phyloP scores from a whole-genome alignment of 139 green algal genomes.

The Yamagishiella unicocca region DNA sequence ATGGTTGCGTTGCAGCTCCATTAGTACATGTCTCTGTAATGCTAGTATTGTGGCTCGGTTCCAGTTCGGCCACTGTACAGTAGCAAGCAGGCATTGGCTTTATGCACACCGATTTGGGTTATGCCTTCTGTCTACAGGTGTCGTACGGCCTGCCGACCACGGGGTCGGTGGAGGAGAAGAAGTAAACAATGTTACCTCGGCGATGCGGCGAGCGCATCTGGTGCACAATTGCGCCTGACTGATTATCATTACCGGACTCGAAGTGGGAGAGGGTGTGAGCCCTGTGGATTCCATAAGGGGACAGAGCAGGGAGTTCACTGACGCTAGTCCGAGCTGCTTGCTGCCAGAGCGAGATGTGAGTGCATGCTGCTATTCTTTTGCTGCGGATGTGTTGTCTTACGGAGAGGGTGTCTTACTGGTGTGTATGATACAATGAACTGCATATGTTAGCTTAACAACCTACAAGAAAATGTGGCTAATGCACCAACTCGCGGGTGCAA shows the following conservation, averaged over 20 bases:
- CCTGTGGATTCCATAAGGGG: too few species aligned
- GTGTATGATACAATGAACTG: background rate
- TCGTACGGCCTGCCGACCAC: conserved; percentile 65
- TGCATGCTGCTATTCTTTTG: conserved; percentile 19
- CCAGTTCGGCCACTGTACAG: too few species aligned
- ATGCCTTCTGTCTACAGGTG: conserved; percentile 27
- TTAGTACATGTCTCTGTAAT: too few species aligned
- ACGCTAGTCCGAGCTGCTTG: background rate
- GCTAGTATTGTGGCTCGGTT: too few species aligned
- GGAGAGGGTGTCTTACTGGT: too few species aligned
- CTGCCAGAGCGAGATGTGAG: background rate
- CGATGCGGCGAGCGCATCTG: background rate
- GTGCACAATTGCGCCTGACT: background rate
- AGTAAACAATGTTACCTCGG: conserved; percentile 35
- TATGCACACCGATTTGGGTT: too few species aligned
- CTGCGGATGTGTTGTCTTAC: background rate
- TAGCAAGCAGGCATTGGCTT: too few species aligned
- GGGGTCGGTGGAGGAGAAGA: conserved; percentile 57
- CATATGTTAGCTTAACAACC: conserved; percentile 24
- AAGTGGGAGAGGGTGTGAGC: background rate
- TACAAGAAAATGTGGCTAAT: background rate
- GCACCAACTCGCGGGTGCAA: background rate
- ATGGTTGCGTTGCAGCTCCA: too few species aligned
- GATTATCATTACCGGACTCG: background rate
- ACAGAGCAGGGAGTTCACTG: background rate